Percentiles rank a stretch among this genome's conserved stretches.
These are phyloP conservation scores for Colletotrichum trifolii DNA, from an alignment of 2,329 filamentous ascomycete species.

Conservation along the genomic window DNA sequence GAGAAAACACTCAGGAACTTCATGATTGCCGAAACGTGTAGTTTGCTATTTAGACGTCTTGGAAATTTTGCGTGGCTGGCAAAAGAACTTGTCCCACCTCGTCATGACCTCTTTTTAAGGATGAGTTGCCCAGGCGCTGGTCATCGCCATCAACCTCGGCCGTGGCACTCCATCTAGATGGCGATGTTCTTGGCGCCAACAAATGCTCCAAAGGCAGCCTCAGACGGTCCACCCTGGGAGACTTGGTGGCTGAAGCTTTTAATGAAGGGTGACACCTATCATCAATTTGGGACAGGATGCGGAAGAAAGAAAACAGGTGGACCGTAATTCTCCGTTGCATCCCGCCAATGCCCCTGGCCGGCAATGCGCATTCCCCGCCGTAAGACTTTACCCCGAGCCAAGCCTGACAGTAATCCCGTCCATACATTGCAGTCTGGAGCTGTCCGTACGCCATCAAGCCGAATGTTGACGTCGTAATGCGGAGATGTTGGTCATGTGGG, in stretches of 20 bases:
- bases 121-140: neutral
- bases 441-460: neutral
- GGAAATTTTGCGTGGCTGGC: neutral
- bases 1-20: slow-evolving; percentile 19
- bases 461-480: slow-evolving; percentile 9
- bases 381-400: neutral
- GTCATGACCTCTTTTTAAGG: slow-evolving; percentile 10
- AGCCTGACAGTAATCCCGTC: slow-evolving; percentile 9
- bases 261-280: neutral
- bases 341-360: neutral
- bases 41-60: neutral
- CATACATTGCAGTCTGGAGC: neutral
- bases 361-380: neutral
- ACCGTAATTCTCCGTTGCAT: slow-evolving; percentile 22
- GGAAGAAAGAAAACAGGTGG: slow-evolving; percentile 25
- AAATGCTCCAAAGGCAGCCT: neutral
- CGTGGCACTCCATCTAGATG: neutral
- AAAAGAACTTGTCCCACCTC: neutral
- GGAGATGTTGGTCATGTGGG: neutral
- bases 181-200: slow-evolving; percentile 22
- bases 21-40: neutral
- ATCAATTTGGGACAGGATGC: slow-evolving; percentile 7
- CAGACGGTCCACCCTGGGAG: too few species aligned
- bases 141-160: neutral
- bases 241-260: neutral